Conservation (phyloP, 345 rosid species). For the thale cress (Arabidopsis thaliana) region DNA sequence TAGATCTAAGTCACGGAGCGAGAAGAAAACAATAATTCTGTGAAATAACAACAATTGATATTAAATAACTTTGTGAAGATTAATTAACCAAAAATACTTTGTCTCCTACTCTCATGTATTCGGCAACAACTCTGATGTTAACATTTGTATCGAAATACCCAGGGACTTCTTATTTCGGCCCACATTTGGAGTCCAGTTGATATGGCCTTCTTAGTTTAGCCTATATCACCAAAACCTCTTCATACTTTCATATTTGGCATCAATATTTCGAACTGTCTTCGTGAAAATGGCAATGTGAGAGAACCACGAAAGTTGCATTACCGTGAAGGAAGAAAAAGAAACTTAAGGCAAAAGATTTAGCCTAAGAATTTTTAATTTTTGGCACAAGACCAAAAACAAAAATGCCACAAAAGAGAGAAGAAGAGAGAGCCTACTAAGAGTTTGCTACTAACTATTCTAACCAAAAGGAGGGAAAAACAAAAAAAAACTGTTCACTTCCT, state of each 20-base stretch:
- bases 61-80: not conserved
- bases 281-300: no score
- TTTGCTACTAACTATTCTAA: constrained; percentile 23
- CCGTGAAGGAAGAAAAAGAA: not conserved
- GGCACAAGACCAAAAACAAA: constrained; percentile 16
- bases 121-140: not conserved
- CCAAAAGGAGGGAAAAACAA: constrained; percentile 10
- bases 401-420: constrained; percentile 26
- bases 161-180: not conserved
- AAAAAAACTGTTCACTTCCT: constrained; percentile 14
- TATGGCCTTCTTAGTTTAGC: no score
- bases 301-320: constrained; percentile 1
- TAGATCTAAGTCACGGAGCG: constrained; percentile 13
- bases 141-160: not conserved
- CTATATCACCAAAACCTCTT: not conserved
- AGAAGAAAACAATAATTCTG: not conserved
- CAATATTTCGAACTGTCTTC: not conserved
- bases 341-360: constrained; percentile 3
- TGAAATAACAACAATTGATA: not conserved
- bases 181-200: not conserved
- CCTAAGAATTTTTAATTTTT: not conserved
- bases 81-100: not conserved
- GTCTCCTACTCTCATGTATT: not conserved
- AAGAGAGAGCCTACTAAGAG: constrained; percentile 1
- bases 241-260: not conserved